phyloP scores from a whole-genome alignment of 2,329 filamentous ascomycete genomes.

The Pseudogymnoascus sp. region DNA sequence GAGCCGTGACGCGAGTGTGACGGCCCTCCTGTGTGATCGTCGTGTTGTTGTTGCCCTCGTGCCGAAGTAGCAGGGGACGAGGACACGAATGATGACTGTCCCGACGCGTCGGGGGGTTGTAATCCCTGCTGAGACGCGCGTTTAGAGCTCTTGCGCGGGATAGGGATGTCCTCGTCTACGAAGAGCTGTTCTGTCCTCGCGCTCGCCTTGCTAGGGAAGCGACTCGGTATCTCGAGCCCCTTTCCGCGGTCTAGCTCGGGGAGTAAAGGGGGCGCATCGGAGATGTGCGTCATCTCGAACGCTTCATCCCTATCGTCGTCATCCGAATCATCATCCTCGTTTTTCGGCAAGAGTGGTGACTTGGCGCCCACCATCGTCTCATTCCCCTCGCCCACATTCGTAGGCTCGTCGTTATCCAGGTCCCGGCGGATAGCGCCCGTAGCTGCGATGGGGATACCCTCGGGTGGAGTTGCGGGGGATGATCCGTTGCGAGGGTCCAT shows the following conservation, averaged over 20 bases:
- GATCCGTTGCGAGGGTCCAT: conserved; percentile 48
- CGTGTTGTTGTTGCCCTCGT: neutral
- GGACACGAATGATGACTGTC: neutral
- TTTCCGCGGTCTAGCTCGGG: conserved; percentile 44
- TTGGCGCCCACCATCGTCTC: conserved; percentile 1
- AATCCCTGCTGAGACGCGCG: conserved; percentile 31
- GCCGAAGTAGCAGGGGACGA: neutral
- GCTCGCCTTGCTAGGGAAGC: conserved; percentile 51
- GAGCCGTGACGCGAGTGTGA: neutral
- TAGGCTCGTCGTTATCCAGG: conserved; percentile 12
- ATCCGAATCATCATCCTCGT: neutral
- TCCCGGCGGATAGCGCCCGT: conserved; percentile 41
- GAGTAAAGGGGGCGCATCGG: conserved; percentile 46
- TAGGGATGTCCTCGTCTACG: conserved; percentile 86
- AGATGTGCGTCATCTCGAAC: conserved; percentile 33
- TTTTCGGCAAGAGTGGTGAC: neutral
- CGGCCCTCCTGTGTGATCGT: neutral
- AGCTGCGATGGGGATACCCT: conserved; percentile 49
- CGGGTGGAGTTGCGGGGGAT: conserved; percentile 57
- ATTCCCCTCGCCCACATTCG: conserved; percentile 32
- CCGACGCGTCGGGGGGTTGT: neutral
- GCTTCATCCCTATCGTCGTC: conserved; percentile 35
- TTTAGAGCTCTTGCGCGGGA: conserved; percentile 69
- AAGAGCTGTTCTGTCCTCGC: conserved; percentile 39
- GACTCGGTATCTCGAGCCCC: conserved; percentile 44